Evolutionary conservation across 1,284 basidiomycete species (phyloP).

Genomic region (Ceratobasidium sp.): DNA sequence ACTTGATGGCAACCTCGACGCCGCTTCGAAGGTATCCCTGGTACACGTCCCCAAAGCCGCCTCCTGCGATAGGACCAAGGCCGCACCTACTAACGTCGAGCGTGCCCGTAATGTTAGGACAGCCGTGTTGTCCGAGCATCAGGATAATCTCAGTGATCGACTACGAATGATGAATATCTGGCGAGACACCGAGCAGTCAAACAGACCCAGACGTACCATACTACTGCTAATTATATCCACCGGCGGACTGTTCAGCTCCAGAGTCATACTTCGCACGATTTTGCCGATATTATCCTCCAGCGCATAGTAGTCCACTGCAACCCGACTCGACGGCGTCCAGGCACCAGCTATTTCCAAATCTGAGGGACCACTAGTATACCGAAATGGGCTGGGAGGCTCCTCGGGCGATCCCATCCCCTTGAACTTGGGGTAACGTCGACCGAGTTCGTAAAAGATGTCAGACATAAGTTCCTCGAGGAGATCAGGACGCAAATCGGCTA

Average conservation of each 20-base stretch:
- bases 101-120: background rate
- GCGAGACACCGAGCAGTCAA: background rate
- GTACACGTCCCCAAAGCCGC: constrained; percentile 16
- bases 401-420: background rate
- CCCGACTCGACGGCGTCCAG: background rate
- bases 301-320: background rate
- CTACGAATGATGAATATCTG: background rate
- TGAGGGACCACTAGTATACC: background rate
- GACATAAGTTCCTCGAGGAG: constrained; percentile 8
- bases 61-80: background rate
- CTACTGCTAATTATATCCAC: constrained; percentile 9
- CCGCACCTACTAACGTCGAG: background rate
- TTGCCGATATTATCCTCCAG: background rate
- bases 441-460: constrained; percentile 50
- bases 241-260: background rate
- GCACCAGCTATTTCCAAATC: background rate
- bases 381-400: background rate
- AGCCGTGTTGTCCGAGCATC: constrained; percentile 9
- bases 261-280: background rate
- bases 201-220: background rate
- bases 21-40: background rate
- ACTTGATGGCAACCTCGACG: constrained; percentile 18
- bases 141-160: background rate
- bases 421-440: constrained; percentile 82
- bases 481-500: background rate